These are phyloP conservation scores for Acanthochlamys bracteata DNA, from an alignment of 106 monocot species.

Conservation along the genomic window DNA sequence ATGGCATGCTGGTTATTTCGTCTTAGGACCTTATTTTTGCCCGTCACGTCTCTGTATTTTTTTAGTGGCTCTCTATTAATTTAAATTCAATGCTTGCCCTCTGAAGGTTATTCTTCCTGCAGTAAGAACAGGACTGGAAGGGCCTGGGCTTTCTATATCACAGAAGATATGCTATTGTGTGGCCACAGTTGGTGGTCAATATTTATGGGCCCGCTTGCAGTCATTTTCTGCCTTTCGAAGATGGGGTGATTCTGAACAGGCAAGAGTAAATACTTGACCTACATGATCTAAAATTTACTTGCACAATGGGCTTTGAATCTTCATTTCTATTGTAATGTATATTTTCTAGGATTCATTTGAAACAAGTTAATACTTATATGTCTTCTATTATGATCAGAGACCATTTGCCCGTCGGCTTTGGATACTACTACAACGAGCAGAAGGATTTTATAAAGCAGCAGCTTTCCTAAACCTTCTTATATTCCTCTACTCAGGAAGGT, in stretches of 20 bases:
- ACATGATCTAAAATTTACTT: not conserved
- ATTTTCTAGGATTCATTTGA: not conserved
- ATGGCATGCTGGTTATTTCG: too few relatives aligned
- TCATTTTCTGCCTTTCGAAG: conserved; percentile 92
- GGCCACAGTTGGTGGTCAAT: conserved; percentile 75
- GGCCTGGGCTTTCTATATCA: conserved; percentile 80
- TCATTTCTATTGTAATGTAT: not conserved
- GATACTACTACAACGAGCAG: conserved; percentile 57
- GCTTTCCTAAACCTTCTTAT: conserved; percentile 66
- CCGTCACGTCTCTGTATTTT: too few relatives aligned
- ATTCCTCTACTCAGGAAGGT: conserved; percentile 93
- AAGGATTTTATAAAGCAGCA: conserved; percentile 80
- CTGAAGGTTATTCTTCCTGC: conserved; percentile 9
- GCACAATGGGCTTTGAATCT: not conserved
- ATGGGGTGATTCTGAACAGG: conserved; percentile 99
- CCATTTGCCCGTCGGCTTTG: conserved; percentile 56
- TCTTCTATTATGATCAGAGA: conserved; percentile 40
- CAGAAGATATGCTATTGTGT: conserved; percentile 97
- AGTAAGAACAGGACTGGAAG: conserved; percentile 98
- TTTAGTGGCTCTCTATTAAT: too few relatives aligned
- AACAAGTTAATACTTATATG: conserved; percentile 3
- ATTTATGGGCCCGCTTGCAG: conserved; percentile 87
- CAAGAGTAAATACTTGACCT: not conserved
- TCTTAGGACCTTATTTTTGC: too few relatives aligned
- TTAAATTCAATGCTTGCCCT: too few relatives aligned